Evolutionary conservation across 1,284 basidiomycete genomes (phyloP).

Genomic region (Trichosporon faecale): DNA sequence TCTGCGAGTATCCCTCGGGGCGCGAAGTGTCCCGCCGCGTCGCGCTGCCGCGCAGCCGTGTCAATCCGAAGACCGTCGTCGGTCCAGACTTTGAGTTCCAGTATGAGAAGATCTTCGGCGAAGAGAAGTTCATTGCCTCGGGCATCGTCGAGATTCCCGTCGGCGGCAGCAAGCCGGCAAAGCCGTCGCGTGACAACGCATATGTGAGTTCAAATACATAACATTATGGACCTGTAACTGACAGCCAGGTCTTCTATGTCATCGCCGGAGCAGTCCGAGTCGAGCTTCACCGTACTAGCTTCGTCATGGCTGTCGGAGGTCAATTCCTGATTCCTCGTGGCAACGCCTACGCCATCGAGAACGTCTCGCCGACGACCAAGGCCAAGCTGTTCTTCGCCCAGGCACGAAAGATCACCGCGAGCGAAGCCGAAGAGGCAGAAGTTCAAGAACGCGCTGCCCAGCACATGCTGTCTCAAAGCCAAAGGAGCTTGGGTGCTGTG

Average conservation of each 20-base stretch:
- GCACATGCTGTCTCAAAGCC: background rate
- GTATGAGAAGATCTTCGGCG: constrained; percentile 94
- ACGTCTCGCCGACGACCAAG: constrained; percentile 69
- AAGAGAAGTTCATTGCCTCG: constrained; percentile 83
- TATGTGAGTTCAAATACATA: constrained; percentile 75
- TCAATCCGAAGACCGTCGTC: constrained; percentile 59
- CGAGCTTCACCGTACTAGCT: constrained; percentile 72
- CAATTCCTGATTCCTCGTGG: constrained; percentile 90
- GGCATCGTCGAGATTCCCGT: constrained; percentile 81
- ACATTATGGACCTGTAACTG: background rate
- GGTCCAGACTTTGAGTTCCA: constrained; percentile 62
- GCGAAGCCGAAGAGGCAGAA: constrained; percentile 45
- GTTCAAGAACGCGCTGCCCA: background rate
- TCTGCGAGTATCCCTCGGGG: constrained; percentile 65
- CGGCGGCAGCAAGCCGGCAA: constrained; percentile 72
- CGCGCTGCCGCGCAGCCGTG: constrained; percentile 55
- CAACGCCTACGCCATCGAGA: constrained; percentile 86
- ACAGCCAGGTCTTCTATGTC: constrained; percentile 78
- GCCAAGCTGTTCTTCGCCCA: constrained; percentile 90
- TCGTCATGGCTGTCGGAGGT: constrained; percentile 74
- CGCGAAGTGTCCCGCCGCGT: constrained; percentile 63
- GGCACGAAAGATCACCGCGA: constrained; percentile 66
- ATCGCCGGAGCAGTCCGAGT: constrained; percentile 83
- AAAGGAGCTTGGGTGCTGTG: background rate
- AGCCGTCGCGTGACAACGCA: constrained; percentile 87